phyloP scores from a whole-genome alignment of 139 green algal genomes.

The Tetraselmis chui region DNA sequence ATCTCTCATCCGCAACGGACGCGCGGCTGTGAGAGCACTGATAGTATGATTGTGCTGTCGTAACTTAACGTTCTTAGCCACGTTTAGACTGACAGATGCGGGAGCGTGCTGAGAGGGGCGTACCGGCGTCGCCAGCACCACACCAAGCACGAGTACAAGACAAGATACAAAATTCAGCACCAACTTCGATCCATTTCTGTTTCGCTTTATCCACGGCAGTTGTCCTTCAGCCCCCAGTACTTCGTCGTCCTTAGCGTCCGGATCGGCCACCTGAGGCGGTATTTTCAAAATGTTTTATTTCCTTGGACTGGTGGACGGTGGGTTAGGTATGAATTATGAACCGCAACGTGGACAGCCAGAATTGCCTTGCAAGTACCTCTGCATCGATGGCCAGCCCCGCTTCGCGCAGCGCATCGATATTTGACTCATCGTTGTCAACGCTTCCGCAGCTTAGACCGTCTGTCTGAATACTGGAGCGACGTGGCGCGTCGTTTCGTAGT shows the following conservation, averaged over 20 bases:
- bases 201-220: background rate
- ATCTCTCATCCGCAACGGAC: too few species aligned
- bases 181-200: background rate
- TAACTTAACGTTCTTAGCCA: too few species aligned
- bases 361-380: background rate
- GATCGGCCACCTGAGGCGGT: background rate
- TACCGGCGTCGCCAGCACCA: background rate
- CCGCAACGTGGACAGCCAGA: background rate
- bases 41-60: too few species aligned
- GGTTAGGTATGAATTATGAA: too few species aligned
- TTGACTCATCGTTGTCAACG: background rate
- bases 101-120: background rate
- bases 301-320: background rate
- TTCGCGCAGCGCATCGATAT: background rate
- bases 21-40: too few species aligned
- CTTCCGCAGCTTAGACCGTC: background rate
- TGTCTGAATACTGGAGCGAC: too few species aligned
- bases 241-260: background rate
- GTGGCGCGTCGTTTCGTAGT: too few species aligned
- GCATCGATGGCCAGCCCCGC: background rate
- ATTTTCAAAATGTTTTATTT: background rate
- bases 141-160: background rate
- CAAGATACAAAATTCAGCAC: background rate
- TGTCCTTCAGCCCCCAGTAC: background rate
- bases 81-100: background rate